Percentiles rank a stretch among this genome's conserved stretches.
Conservation (phyloP, 2,329 filamentous ascomycete genomes). For the Aspergillus amoenus region DNA sequence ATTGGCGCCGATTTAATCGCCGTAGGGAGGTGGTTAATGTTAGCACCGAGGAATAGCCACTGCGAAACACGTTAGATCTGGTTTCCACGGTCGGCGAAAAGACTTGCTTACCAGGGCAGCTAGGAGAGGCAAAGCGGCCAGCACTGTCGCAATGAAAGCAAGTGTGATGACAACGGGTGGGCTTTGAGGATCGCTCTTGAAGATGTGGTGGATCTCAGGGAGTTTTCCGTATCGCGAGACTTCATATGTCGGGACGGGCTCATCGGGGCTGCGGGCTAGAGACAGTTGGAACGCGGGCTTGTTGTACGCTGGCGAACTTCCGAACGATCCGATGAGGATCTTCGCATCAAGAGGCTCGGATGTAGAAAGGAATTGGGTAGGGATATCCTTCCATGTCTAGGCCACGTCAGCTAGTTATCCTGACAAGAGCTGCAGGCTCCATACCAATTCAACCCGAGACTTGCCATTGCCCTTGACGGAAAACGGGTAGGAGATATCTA, state of each 20-base stretch:
- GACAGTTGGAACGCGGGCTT: conserved; percentile 71
- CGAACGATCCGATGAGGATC: conserved; percentile 83
- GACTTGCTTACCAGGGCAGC: conserved; percentile 61
- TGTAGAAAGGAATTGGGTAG: conserved; percentile 72
- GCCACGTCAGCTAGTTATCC: conserved; percentile 18
- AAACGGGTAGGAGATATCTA: conserved; percentile 86
- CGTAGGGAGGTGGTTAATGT: conserved; percentile 72
- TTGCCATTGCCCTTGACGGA: conserved; percentile 85
- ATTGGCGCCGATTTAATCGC: conserved; percentile 75
- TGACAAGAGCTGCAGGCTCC: conserved; percentile 26
- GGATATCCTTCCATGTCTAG: conserved; percentile 86
- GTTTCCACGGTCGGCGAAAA: background rate
- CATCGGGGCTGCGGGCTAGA: conserved; percentile 62
- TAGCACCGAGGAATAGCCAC: conserved; percentile 83
- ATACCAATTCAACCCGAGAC: conserved; percentile 78
- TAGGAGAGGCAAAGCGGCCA: conserved; percentile 72
- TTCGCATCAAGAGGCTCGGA: conserved; percentile 71
- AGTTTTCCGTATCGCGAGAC: conserved; percentile 81
- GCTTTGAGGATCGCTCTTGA: conserved; percentile 75
- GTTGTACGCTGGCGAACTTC: conserved; percentile 66
- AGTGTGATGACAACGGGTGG: conserved; percentile 78
- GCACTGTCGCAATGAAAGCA: conserved; percentile 71
- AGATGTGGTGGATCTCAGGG: conserved; percentile 86
- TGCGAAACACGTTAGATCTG: conserved; percentile 34
- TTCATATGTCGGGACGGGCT: conserved; percentile 60